Base-by-base conservation (phyloP, 345 rosid species). In the Citropsis articulata region DNA sequence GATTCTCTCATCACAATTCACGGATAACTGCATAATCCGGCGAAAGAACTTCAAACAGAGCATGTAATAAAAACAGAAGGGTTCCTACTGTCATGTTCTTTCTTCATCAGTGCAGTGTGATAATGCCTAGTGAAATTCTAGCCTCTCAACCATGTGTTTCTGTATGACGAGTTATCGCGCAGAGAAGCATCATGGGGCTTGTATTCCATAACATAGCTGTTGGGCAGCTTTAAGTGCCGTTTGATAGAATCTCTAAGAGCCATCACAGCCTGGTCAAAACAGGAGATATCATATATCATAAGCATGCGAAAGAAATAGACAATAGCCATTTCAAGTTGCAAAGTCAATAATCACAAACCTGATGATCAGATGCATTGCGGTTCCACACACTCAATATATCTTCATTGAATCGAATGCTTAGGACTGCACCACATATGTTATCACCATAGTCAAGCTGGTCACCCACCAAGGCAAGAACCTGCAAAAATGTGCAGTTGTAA, bases 111-210 rank as follows among this genome's bases (percentile, higher is more conserved):
- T 45, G 24, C n/a, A 18, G 42, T 18, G n/a, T 45, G 31, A 28
- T 12, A 4, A 6, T 9, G 56, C 16, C 48, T 42, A 40, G 57
- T 69, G 30, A 59, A 28, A 30, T 48, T 77, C 83, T 88, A 96
- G 71, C 99, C 98, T 86, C 97, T 90, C 90, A 96, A 84, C 99
- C 98, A 92, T 30, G 98, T 89, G 89, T 96, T 96, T 57, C 99
- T 86, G 68, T 92, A 94, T 10, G 99, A 96, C 0, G 99, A 94
- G 80, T 89, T 92, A 85, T 94, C 99, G 0, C 94, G 97, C 36
- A 96, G 85, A 53, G 97, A 96, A 74, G 98, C 97, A 80, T 96
- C 94, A 4, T 92, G 99, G 71, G 95, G 90, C 89, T 96, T 94
- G 94, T 94, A 94, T 75, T 96, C 99, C 99, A 96, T 94, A 16